These are phyloP conservation scores for Vaccinium vitisidaea DNA, from an alignment of 148 eudicot species.

Conservation along the genomic window DNA sequence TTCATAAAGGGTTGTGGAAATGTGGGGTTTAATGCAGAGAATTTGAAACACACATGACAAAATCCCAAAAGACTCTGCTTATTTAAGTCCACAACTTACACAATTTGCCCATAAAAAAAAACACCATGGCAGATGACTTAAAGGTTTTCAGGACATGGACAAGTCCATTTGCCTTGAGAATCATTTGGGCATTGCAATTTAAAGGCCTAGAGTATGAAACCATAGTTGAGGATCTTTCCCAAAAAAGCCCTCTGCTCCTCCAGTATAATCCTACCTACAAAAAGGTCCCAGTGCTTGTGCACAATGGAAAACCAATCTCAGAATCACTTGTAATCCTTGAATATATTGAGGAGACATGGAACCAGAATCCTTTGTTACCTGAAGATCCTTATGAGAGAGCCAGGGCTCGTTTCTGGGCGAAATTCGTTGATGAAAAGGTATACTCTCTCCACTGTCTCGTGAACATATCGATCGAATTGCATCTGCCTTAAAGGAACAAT, in stretches of 20 bases:
- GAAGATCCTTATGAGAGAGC: slow-evolving; percentile 38
- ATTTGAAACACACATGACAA: background rate
- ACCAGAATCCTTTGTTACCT: slow-evolving; percentile 26
- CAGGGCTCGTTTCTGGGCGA: slow-evolving; percentile 44
- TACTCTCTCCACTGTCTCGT: background rate
- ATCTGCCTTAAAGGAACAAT: background rate
- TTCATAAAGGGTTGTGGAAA: background rate
- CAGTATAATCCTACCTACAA: slow-evolving; percentile 33
- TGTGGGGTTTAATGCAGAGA: background rate
- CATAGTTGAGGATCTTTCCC: slow-evolving; percentile 27
- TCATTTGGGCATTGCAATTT: slow-evolving; percentile 31
- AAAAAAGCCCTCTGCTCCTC: slow-evolving; percentile 30
- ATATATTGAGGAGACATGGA: slow-evolving; percentile 36
- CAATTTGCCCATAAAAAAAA: background rate
- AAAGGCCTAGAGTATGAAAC: slow-evolving; percentile 38
- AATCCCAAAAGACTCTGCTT: background rate
- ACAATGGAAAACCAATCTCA: slow-evolving; percentile 30
- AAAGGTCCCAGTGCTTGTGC: slow-evolving; percentile 35
- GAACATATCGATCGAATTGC: background rate
- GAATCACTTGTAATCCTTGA: slow-evolving; percentile 46
- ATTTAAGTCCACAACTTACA: background rate
- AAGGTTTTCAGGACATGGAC: slow-evolving; percentile 44
- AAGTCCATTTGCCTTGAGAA: slow-evolving; percentile 28
- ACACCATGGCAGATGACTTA: slow-evolving; percentile 32
- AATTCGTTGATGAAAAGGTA: slow-evolving; percentile 37